Conservation (phyloP, 371 early-diverging fungal genomes). For the Syncephalis plumigaleata region DNA sequence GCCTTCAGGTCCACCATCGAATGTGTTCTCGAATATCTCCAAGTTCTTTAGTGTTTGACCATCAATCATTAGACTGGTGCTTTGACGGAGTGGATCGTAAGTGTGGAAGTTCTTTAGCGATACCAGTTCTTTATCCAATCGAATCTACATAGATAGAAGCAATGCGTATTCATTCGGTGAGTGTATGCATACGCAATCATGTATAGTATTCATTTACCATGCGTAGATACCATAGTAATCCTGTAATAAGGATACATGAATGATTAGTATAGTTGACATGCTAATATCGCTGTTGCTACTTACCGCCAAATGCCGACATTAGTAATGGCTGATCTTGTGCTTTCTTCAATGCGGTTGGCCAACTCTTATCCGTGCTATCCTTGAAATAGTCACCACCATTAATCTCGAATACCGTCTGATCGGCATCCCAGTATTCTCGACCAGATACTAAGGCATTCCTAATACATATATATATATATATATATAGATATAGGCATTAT, state of each 20-base stretch:
- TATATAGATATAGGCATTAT: background rate
- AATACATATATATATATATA: background rate
- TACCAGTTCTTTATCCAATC: constrained; percentile 68
- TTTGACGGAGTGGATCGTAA: constrained; percentile 60
- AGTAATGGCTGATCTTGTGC: constrained; percentile 18
- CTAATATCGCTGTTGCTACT: no score
- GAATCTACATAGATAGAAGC: constrained; percentile 24
- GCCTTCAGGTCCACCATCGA: constrained; percentile 57
- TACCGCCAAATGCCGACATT: constrained; percentile 62
- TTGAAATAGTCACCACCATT: constrained; percentile 44
- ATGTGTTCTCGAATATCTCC: constrained; percentile 79
- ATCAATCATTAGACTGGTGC: constrained; percentile 67
- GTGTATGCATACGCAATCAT: background rate
- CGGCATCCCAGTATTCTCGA: constrained; percentile 70
- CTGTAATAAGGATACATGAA: constrained; percentile 15
- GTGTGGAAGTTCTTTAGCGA: constrained; percentile 59
- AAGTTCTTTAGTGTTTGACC: constrained; percentile 88
- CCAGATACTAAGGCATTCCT: constrained; percentile 51
- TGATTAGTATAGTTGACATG: no score
- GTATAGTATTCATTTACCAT: background rate
- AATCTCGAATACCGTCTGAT: constrained; percentile 48
- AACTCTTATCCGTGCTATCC: constrained; percentile 5
- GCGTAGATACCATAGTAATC: constrained; percentile 32
- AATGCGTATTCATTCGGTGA: background rate
- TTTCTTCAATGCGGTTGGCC: constrained; percentile 18